Percentiles rank a stretch among this genome's conserved stretches.
Evolutionary conservation across 331 rosid species (phyloP).

Genomic region (Quercus phellos): DNA sequence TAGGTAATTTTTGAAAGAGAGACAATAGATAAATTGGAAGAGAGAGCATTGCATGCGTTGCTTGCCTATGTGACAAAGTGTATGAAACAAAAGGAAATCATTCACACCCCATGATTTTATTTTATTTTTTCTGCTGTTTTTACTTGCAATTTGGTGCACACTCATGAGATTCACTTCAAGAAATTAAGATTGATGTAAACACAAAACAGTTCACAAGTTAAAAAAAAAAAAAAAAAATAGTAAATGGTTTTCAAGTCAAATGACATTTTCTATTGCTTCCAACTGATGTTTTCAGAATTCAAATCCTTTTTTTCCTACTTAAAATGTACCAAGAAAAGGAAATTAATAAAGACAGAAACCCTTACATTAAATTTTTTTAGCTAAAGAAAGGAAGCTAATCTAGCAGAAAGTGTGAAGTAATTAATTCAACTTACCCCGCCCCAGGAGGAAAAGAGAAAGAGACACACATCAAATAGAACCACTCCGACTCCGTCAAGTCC

Average conservation of each 20-base stretch:
- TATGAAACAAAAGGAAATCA: not conserved
- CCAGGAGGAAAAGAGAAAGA: conserved; percentile 89
- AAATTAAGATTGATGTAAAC: not conserved
- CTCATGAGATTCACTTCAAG: not conserved
- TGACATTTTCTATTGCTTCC: too few species aligned
- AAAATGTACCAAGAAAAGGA: too few species aligned
- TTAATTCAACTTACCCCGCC: conserved; percentile 56
- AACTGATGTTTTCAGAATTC: too few species aligned
- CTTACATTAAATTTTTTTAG: not conserved
- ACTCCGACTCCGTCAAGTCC: conserved; percentile 91
- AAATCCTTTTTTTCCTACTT: too few species aligned
- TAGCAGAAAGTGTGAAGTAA: not conserved
- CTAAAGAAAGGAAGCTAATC: not conserved
- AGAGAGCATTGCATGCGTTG: not conserved
- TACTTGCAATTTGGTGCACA: not conserved
- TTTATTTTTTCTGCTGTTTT: not conserved
- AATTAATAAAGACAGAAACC: too few species aligned
- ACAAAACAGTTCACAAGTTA: not conserved
- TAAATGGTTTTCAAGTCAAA: not conserved
- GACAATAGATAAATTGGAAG: not conserved
- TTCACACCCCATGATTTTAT: not conserved
- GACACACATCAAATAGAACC: conserved; percentile 98
- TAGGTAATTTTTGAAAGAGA: not conserved
- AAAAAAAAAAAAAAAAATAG: not conserved
- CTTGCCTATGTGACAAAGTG: not conserved